Percentiles rank a stretch among this genome's conserved stretches.
Evolutionary conservation across 768 basidiomycete species (phyloP).

Genomic region (Guyanaporus albipodus): DNA sequence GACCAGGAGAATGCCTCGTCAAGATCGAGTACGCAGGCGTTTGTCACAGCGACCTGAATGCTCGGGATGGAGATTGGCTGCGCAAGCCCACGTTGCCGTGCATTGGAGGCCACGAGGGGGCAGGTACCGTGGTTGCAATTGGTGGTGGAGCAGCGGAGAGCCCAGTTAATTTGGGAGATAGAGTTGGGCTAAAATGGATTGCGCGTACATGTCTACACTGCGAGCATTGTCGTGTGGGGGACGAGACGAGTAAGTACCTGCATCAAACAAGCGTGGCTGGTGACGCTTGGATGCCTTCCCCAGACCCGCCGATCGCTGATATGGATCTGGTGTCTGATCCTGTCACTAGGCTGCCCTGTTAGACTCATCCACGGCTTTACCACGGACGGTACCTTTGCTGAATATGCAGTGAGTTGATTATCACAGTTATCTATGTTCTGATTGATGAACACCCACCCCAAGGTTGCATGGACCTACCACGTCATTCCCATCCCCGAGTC

Average conservation of each 20-base stretch:
- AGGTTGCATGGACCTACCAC: slow-evolving; percentile 36
- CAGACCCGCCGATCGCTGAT: too few species aligned
- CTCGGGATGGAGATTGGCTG: slow-evolving; percentile 37
- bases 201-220: slow-evolving; percentile 39
- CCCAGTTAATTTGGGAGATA: slow-evolving; percentile 36
- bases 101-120: slow-evolving; percentile 46
- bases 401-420: slow-evolving; percentile 32
- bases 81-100: slow-evolving; percentile 27
- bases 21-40: slow-evolving; percentile 41
- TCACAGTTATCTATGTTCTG: neutral
- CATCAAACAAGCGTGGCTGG: too few species aligned
- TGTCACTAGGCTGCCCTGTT: slow-evolving; percentile 15
- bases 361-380: slow-evolving; percentile 31
- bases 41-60: slow-evolving; percentile 42
- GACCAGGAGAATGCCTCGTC: slow-evolving; percentile 33
- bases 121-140: slow-evolving; percentile 44
- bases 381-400: slow-evolving; percentile 41
- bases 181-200: slow-evolving; percentile 44
- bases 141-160: slow-evolving; percentile 31
- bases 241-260: slow-evolving; percentile 29
- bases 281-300: too few species aligned
- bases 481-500: slow-evolving; percentile 44
- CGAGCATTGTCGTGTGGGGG: slow-evolving; percentile 36
- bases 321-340: too few species aligned
- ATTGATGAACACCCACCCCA: too few species aligned